Evolutionary conservation across 495 filamentous ascomycete species (phyloP), one percentile per base, ranked within the genome.

Genomic region (Tuber umbilicatum): DNA sequence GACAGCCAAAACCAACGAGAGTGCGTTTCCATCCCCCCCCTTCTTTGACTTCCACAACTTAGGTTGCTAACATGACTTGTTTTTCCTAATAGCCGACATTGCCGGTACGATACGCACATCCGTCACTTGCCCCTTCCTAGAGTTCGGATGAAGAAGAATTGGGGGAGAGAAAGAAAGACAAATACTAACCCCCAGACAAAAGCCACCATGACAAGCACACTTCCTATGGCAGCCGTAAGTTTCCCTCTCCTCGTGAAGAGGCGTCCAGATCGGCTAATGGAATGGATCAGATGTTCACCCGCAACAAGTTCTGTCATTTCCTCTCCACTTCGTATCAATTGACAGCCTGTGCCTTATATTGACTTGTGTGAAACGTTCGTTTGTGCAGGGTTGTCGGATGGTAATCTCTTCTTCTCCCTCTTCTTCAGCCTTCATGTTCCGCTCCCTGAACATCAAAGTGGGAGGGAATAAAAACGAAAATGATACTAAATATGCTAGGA

Each of bases 161-260:
- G n/a, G n/a, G 27, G 35, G n/a, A n/a, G n/a, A n/a, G 55, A 16
- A 35, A 5, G 27, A 7, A 35, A 64, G 27, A 35, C 7, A 69
- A 38, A 31, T 16, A 64, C 72, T 69, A 72, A 77, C 21, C 23
- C 45, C 42, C n/a, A 2, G 39, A 67, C 42, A 31, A 31, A n/a
- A 82, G 80, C 73, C n/a, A 82, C 81, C 42, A 73, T 82, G 23
- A 47, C 74, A 41, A 82, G 73, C 27, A 77, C 81, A 6, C 78
- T 82, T 38, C 81, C 81, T 5, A 82, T 82, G 81, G 81, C 81
- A n/a, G 81, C 81, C 27, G 77, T 79, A 31, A 77, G 74, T 19
- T 12, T 31, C 41, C 55, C 38, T 64, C 17, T 31, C 2, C 60
- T 38, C 16, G 19, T 27, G 37, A 23, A 10, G 9, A 27, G 16